Evolutionary conservation across 345 rosid species (phyloP), one percentile per base, ranked within the genome.

Genomic region (Pelargonium nanum): DNA sequence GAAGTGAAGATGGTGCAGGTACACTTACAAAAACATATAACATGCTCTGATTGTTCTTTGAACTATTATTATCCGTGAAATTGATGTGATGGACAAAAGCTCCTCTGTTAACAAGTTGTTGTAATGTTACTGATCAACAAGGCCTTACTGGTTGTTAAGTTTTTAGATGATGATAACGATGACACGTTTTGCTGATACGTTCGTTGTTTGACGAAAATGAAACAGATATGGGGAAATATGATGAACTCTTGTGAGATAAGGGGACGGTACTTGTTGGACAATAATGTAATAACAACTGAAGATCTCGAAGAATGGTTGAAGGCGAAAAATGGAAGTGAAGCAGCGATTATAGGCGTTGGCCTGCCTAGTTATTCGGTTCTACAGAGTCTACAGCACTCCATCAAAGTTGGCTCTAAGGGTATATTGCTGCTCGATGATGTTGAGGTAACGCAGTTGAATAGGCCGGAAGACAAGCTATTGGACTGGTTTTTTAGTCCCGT

Each of bases 1-100:
- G 90, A 88, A 79, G 88, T 84, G 63, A 81, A 76, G 75, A 81
- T 91, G 89, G 83, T 91, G 58, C 96, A 84, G 89, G 96, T 91
- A 76, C 16, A 23, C 22, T 21, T 1, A 19, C 26, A 22, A 9
- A 7, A 19, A 40, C 0, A 17, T 21, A 21, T 60, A 26, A 17
- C 55, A n/a, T 5, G 26, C 9, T 9, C 22, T 24, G 20, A 60
- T 22, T 17, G 6, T 23, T 44, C 26, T 23, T 48, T 23, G 21
- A 24, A 15, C 17, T 17, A 15, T 23, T 22, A 10, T 12, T 7
- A 24, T 21, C 53, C 19, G n/a, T 50, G 19, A 50, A 50, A 16
- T 16, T 16, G 19, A 19, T 12, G 53, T 16, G 4, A 50, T 21
- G 16, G 16, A 50, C 19, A 15, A 50, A 16, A 2, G 3, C 6